Evolutionary conservation across 768 basidiomycete species (phyloP), one percentile per base, ranked within the genome.

Genomic region (Pleurotus eryngii): DNA sequence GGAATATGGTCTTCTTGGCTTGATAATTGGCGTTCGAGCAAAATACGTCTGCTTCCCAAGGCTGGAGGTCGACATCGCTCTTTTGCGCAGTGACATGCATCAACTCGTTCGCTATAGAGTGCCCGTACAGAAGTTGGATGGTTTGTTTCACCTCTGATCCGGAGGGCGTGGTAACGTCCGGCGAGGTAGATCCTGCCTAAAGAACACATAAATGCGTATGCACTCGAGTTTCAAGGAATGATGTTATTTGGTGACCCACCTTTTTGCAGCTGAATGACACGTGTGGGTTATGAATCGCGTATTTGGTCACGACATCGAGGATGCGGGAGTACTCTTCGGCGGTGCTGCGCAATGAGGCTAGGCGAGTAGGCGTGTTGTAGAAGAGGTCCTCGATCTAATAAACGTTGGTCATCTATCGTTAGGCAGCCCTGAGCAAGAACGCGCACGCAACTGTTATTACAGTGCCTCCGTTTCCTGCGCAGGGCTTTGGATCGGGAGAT

Each of bases 391-490:
- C 94, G 22, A 95, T 94, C 95, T 98, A 61, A 1, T 39, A 4
- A 24, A 17, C 37, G 47, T 56, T 6, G 57, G 54, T 59, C 11
- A 15, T 6, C 18, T 18, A 18, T n/a, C 39, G 47, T 17, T 22
- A 61, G 18, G 35, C 5, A 20, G 6, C 22, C 11, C 39, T 26
- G 15, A 15, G 14, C 37, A 22, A 38, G 27, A 37, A 51, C 6
- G n/a, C 57, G 54, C 20, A 8, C 46, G 53, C 54, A 37, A 93
- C 95, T 2, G 81, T 87, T 46, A 98, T 87, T 2, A 84, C 87
- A 0, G 97, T 98, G 2, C 97, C 97, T 56, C 97, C 91, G 64
- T 95, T 97, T 4, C 95, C 95, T 15, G 97, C 96, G 60, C 87
- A 89, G 12, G 96, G 89, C 64, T 90, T 92, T 0, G 95, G 92